phyloP scores from a whole-genome alignment of 345 rosid genomes.

The Mangifera indica region DNA sequence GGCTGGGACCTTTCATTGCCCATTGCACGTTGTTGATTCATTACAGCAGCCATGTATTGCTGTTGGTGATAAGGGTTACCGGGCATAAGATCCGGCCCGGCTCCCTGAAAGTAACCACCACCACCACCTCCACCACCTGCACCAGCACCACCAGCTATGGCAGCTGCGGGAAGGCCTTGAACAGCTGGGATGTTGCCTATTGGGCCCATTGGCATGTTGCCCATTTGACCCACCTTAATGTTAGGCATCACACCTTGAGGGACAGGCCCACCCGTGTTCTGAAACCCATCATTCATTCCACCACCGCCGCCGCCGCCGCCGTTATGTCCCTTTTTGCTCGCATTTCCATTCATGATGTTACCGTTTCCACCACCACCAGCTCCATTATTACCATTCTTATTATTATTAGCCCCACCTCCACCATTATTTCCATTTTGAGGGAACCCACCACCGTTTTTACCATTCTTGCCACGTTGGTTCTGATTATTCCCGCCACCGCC shows the following conservation, averaged over 20 bases:
- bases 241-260: slow-evolving; percentile 27
- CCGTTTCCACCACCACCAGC: slow-evolving; percentile 42
- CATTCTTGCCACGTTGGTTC: slow-evolving; percentile 47
- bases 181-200: slow-evolving; percentile 56
- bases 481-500: slow-evolving; percentile 36
- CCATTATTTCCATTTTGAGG: slow-evolving; percentile 31
- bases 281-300: slow-evolving; percentile 40
- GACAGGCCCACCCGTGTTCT: slow-evolving; percentile 42
- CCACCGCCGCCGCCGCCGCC: slow-evolving; percentile 39
- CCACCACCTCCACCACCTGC: slow-evolving; percentile 22
- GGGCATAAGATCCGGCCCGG: slow-evolving; percentile 58
- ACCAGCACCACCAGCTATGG: slow-evolving; percentile 38
- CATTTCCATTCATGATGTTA: slow-evolving; percentile 40
- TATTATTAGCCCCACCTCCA: slow-evolving; percentile 35
- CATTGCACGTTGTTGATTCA: slow-evolving; percentile 86
- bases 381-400: slow-evolving; percentile 38
- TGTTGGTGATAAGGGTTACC: slow-evolving; percentile 71
- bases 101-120: slow-evolving; percentile 61
- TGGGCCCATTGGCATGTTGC: slow-evolving; percentile 40
- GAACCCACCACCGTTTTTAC: slow-evolving; percentile 38
- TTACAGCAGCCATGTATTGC: slow-evolving; percentile 66
- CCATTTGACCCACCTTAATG: slow-evolving; percentile 44
- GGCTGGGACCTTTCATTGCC: slow-evolving; percentile 88
- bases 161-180: slow-evolving; percentile 76
- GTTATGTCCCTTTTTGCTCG: slow-evolving; percentile 47